Conservation (phyloP, 2,329 filamentous ascomycete species). For the Endocalyx cinctus region DNA sequence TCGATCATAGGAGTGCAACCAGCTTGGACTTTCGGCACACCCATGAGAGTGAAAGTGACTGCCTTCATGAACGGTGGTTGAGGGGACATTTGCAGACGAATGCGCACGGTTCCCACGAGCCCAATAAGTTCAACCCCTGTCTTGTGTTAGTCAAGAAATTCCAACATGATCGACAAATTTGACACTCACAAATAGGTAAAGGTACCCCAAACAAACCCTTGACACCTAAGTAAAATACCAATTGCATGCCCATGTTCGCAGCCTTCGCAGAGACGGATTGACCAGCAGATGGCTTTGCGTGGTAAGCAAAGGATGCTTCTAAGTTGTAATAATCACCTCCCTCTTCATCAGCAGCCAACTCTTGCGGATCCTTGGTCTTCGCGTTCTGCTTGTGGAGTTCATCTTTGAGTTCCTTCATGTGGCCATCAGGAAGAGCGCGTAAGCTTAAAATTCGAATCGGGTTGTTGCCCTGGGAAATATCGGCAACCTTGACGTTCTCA, state of each 20-base stretch:
- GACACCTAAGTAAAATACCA: conserved; percentile 89
- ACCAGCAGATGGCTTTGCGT: conserved; percentile 72
- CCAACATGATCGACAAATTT: background rate
- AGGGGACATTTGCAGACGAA: conserved; percentile 80
- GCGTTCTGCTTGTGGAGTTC: conserved; percentile 74
- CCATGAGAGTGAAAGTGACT: conserved; percentile 91
- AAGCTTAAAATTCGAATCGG: conserved; percentile 84
- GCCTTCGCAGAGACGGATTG: conserved; percentile 73
- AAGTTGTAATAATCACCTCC: conserved; percentile 91
- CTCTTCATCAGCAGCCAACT: conserved; percentile 83
- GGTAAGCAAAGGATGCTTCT: conserved; percentile 86
- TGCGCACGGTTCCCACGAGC: conserved; percentile 80
- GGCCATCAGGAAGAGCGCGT: conserved; percentile 75
- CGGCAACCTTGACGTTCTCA: conserved; percentile 90
- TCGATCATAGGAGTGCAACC: conserved; percentile 92
- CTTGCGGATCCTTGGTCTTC: conserved; percentile 78
- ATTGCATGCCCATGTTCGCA: conserved; percentile 93
- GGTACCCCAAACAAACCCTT: conserved; percentile 87
- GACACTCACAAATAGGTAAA: conserved; percentile 63
- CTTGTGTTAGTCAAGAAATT: conserved; percentile 4
- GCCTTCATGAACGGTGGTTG: conserved; percentile 91
- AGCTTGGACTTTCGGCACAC: conserved; percentile 81
- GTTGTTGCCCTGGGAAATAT: conserved; percentile 91
- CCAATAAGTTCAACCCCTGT: conserved; percentile 76
- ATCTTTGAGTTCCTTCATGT: conserved; percentile 77